Base-by-base conservation (phyloP, 768 basidiomycete species). In the Peribolospora baueri region DNA sequence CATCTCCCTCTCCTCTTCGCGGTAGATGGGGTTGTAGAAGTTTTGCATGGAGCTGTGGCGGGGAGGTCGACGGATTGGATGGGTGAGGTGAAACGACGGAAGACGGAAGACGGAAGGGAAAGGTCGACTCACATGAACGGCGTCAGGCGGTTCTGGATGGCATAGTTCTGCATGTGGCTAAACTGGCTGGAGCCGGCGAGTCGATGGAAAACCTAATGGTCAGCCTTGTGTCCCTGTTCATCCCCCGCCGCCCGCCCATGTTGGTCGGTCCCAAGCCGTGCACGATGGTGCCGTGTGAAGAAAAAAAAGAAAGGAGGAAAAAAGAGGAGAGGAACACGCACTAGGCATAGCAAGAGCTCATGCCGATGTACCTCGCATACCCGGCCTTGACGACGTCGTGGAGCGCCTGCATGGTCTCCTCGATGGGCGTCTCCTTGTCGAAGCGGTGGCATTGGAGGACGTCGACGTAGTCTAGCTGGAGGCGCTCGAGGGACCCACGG, bases 381-480 rank as follows among this genome's bases (percentile, higher is more conserved):
- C 70, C 70, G n/a, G 55, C 48, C 52, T 69, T 63, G 45, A 70
- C 70, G 14, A 71, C 65, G 54, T 70, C 69, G 58, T 71, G 69
- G 3, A 71, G 61, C 0, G 70, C 70, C 54, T 69, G 62, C 70
- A 71, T 71, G n/a, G 59, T 62, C 58, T 63, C 58, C 46, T 73
- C 74, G 38, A 78, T 76, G 1, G 77, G 76, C 0, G 77, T 78
- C 2, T 76, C 68, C 10, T 66, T 53, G 59, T 78, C 77, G 56
- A 77, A 77, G 4, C 76, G 70, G 52, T 56, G 56, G 55, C 52
- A 80, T 69, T 84, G 82, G 6, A 83, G 67, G 2, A 84, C 67
- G 61, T 84, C 84, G 61, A 85, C 72, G 58, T 83, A 82, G 52
- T 84, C 82, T 38, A 82, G 65, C 49, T 82, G 78, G 2, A 85